Conservation (phyloP, 148 eudicot genomes). For the Oxyria digyna region DNA sequence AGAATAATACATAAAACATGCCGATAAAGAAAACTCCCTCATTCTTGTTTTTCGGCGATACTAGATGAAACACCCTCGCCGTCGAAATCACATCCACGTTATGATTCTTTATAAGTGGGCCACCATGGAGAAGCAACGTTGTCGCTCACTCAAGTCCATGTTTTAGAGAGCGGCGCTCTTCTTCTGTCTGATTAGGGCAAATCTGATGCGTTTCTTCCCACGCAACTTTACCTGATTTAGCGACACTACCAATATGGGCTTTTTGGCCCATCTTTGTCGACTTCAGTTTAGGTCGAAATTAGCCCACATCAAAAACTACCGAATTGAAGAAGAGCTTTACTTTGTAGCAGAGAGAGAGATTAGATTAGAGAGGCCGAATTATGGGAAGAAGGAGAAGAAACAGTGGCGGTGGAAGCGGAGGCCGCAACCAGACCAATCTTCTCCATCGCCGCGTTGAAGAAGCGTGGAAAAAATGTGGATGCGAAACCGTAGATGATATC, state of each 20-base stretch:
- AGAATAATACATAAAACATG: not conserved
- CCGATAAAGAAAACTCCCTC: not conserved
- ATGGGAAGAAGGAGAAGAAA: conserved; percentile 1
- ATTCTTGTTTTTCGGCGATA: not conserved
- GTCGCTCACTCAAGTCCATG: no score
- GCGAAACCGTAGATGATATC: conserved; percentile 12
- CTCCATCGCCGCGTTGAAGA: conserved; percentile 11
- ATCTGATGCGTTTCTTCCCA: not conserved
- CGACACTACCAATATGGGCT: not conserved
- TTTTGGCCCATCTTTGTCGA: not conserved
- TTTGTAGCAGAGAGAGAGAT: no score
- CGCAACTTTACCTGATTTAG: not conserved
- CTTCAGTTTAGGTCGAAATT: not conserved
- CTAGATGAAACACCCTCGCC: not conserved
- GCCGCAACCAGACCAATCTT: conserved; percentile 7
- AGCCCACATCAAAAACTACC: no score
- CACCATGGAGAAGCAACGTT: no score
- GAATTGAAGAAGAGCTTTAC: no score
- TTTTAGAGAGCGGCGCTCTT: not conserved
- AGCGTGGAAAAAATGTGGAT: conserved; percentile 2
- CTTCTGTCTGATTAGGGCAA: not conserved
- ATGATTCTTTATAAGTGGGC: no score
- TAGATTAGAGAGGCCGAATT: no score
- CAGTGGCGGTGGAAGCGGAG: no score
- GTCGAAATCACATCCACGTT: no score